Percentiles rank a stretch among this genome's conserved stretches.
Conservation (phyloP, 768 basidiomycete species). For the Epithele typhae region DNA sequence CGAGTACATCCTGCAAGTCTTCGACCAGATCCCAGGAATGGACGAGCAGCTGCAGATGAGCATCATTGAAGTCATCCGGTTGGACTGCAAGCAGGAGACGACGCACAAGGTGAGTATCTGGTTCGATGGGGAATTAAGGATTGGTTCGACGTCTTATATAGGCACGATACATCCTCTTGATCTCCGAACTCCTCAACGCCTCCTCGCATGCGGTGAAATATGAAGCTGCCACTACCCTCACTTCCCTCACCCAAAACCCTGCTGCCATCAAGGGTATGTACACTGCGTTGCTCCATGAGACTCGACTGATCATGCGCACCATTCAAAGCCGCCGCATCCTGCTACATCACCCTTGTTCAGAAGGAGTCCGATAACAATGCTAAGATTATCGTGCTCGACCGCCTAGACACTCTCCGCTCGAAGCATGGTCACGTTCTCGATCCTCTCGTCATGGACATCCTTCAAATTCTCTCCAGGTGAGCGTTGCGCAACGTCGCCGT, state of each 20-base stretch:
- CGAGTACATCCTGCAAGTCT: constrained; percentile 82
- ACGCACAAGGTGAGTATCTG: constrained; percentile 62
- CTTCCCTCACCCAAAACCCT: constrained; percentile 90
- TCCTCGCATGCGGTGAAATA: constrained; percentile 94
- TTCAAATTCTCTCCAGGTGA: constrained; percentile 88
- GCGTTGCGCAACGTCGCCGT: constrained; percentile 85
- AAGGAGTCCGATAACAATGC: constrained; percentile 99
- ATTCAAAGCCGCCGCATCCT: constrained; percentile 56
- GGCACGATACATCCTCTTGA: constrained; percentile 91
- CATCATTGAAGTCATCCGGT: constrained; percentile 87
- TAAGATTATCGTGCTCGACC: constrained; percentile 93
- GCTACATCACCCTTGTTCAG: constrained; percentile 81
- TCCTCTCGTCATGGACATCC: constrained; percentile 90
- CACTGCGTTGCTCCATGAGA: not conserved
- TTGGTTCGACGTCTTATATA: constrained; percentile 31
- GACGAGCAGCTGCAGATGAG: constrained; percentile 96
- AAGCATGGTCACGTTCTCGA: constrained; percentile 90
- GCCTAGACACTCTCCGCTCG: constrained; percentile 75
- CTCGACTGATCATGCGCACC: not conserved
- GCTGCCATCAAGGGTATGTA: constrained; percentile 87
- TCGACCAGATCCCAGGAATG: constrained; percentile 75
- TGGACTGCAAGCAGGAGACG: constrained; percentile 85
- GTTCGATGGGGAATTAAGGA: not conserved
- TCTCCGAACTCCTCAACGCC: constrained; percentile 88
- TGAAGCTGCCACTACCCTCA: constrained; percentile 93